phyloP scores from a whole-genome alignment of 2,329 filamentous ascomycete species.

The Cladosporium colombiae region DNA sequence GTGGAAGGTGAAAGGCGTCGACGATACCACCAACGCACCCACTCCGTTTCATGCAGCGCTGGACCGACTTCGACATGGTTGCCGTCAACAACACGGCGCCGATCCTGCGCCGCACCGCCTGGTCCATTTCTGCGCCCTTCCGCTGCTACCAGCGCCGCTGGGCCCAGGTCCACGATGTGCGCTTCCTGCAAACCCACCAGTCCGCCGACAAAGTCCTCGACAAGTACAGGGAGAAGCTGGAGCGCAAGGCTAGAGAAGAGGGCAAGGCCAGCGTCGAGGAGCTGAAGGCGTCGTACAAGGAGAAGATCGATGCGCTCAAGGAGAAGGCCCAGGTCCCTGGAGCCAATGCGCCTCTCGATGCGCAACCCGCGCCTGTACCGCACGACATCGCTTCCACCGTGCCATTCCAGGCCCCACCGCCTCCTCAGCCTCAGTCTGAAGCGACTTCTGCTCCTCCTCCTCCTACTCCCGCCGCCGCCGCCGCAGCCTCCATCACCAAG shows the following conservation, averaged over 20 bases:
- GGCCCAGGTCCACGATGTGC: conserved; percentile 90
- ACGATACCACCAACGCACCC: not conserved
- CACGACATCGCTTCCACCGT: conserved; percentile 30
- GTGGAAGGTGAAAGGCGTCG: not conserved
- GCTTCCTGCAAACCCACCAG: conserved; percentile 80
- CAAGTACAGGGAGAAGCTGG: conserved; percentile 84
- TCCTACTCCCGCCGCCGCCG: conserved; percentile 25
- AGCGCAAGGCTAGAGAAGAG: conserved; percentile 75
- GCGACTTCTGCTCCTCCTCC: conserved; percentile 24
- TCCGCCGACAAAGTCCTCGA: conserved; percentile 67
- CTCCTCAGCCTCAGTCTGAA: conserved; percentile 35
- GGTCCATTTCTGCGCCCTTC: conserved; percentile 29
- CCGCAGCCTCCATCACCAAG: conserved; percentile 37
- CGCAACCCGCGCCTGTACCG: conserved; percentile 32
- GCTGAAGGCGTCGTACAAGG: conserved; percentile 79
- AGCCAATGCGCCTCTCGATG: conserved; percentile 47
- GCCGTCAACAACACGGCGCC: conserved; percentile 24
- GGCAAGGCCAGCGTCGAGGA: conserved; percentile 69
- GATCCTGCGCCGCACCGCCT: conserved; percentile 28
- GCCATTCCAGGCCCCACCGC: conserved; percentile 40
- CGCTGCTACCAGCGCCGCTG: conserved; percentile 68
- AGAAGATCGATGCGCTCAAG: conserved; percentile 74
- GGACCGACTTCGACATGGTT: conserved; percentile 22
- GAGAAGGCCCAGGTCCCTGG: conserved; percentile 63
- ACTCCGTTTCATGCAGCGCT: conserved; percentile 18